A percentile compares a stretch with the other conserved stretches of the same genome.
These are phyloP conservation scores for Escallonia herrerae DNA, from an alignment of 129 eudicot species.

Conservation along the genomic window DNA sequence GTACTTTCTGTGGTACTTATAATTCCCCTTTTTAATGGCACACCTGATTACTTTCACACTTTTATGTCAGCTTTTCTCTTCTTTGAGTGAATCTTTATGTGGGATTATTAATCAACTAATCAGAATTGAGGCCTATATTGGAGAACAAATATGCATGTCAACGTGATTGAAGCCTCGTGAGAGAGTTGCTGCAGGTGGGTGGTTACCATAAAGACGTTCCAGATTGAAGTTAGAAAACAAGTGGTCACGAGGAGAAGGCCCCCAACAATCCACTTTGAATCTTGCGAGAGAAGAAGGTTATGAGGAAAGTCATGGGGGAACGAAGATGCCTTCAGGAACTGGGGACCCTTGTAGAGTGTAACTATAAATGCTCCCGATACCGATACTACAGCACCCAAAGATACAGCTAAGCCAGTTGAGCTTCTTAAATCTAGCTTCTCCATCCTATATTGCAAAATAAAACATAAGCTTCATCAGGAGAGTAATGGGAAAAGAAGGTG, in stretches of 20 bases:
- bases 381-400: constrained; percentile 14
- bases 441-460: constrained; percentile 7
- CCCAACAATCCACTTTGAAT: background rate
- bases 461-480: no score
- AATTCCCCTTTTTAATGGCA: no score
- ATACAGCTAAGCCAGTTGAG: constrained; percentile 15
- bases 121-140: no score
- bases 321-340: background rate
- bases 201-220: background rate
- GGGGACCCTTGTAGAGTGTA: constrained; percentile 14
- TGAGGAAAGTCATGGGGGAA: background rate
- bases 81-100: no score
- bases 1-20: no score
- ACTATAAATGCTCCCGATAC: constrained; percentile 16
- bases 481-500: no score
- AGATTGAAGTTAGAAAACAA: background rate
- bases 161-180: no score
- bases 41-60: no score
- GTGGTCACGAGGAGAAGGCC: background rate
- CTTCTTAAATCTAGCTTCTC: constrained; percentile 12
- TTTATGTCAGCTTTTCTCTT: no score
- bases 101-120: no score
- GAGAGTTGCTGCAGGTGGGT: no score
- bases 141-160: no score
- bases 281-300: background rate